These are phyloP conservation scores for Aspergillus sp. DNA, from an alignment of 2,329 filamentous ascomycete species.

Conservation along the genomic window DNA sequence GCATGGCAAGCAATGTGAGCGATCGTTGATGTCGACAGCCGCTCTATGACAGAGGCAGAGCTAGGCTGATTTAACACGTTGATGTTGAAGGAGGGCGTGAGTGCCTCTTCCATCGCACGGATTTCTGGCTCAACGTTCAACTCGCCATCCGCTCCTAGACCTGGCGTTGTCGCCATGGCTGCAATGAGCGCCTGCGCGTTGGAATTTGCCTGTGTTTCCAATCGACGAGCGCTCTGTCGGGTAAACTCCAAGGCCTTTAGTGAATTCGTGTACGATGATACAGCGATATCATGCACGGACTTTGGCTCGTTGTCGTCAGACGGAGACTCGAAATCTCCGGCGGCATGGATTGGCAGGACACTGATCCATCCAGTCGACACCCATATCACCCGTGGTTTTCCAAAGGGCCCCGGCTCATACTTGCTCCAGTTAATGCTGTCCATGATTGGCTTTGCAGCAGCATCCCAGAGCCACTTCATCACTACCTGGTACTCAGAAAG, in stretches of 20 bases:
- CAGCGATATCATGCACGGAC: conserved; percentile 3
- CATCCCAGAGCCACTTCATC: conserved; percentile 7
- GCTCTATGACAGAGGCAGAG: not conserved
- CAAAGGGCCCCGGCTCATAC: not conserved
- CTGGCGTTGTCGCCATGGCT: conserved; percentile 4
- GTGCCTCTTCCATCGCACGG: not conserved
- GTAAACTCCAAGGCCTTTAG: conserved; percentile 3
- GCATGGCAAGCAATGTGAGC: conserved; percentile 7
- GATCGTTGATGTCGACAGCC: not conserved
- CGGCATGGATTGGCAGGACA: conserved; percentile 4
- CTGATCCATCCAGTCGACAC: conserved; percentile 5
- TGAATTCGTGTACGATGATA: conserved; percentile 4
- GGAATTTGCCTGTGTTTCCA: not conserved
- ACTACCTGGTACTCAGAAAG: not conserved
- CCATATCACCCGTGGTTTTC: conserved; percentile 5
- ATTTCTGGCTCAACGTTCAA: conserved; percentile 5
- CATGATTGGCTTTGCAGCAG: conserved; percentile 3
- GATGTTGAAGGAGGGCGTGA: not conserved
- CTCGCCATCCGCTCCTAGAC: not conserved
- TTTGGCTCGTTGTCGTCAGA: not conserved
- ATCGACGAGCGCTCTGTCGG: not conserved
- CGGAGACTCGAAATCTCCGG: not conserved
- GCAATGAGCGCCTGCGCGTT: not conserved
- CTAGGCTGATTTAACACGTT: not conserved
- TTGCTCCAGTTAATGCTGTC: conserved; percentile 2